Evolutionary conservation across 2,329 filamentous ascomycete species (phyloP).

Genomic region (Fusarium hostae): DNA sequence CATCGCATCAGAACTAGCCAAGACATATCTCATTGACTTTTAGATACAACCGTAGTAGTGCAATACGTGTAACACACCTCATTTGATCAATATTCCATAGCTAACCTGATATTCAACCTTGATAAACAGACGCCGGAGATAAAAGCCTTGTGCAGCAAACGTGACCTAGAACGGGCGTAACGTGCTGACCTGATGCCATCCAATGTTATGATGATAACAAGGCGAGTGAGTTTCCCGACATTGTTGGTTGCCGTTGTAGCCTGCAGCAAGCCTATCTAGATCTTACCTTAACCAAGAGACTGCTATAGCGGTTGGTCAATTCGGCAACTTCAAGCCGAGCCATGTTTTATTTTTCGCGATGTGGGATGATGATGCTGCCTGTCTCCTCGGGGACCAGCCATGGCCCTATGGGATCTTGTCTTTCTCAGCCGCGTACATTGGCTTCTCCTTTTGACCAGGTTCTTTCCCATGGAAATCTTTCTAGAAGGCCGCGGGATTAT

Average conservation of each 20-base stretch:
- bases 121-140: constrained; percentile 22
- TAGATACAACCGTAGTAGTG: not conserved
- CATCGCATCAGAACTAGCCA: constrained; percentile 9
- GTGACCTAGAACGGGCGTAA: constrained; percentile 26
- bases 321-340: constrained; percentile 30
- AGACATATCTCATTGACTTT: not conserved
- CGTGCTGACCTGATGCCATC: constrained; percentile 39
- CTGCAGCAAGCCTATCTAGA: not conserved
- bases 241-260: not conserved
- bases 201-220: constrained; percentile 24
- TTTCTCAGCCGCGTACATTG: constrained; percentile 1
- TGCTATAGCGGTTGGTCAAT: constrained; percentile 22
- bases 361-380: constrained; percentile 12
- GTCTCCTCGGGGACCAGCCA: not conserved
- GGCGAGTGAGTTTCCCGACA: constrained; percentile 17
- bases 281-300: constrained; percentile 3
- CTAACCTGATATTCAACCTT: not conserved
- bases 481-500: constrained; percentile 39
- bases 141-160: constrained; percentile 31
- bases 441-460: constrained; percentile 4
- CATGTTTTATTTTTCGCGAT: constrained; percentile 6
- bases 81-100: not conserved
- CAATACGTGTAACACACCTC: not conserved
- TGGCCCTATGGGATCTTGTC: constrained; percentile 15
- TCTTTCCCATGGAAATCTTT: constrained; percentile 24